Evolutionary conservation across 371 early-diverging fungal species (phyloP), one percentile per base, ranked within the genome.

Genomic region (Rhizopus stolonifer): DNA sequence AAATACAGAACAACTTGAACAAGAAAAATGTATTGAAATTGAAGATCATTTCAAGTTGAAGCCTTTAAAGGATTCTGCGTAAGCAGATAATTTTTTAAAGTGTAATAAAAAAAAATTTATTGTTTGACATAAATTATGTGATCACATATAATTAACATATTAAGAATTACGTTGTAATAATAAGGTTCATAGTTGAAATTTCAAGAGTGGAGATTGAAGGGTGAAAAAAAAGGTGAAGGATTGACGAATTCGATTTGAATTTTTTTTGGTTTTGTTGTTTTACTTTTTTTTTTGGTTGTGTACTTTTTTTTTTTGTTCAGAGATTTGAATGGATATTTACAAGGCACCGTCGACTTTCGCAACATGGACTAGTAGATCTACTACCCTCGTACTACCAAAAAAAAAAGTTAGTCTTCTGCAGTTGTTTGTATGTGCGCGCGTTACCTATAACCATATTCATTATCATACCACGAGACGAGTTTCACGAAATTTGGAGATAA

Each of bases 401-500:
- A 46, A 29, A 29, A 23, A 24, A 46, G 46, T 42, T 19, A 18
- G 74, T 72, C 77, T 29, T 2, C 7, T 13, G 11, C n/a, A 25
- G 14, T 25, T 24, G 15, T 45, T 11, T 74, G 72, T 79, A 33
- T 51, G 24, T 51, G 42, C 21, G 38, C 51, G 19, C 51, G 43
- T 25, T 51, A 40, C 26, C 54, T 94, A 86, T 99, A 99, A 64
- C 98, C 99, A 72, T 75, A 78, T 74, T 92, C 91, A 79, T 92
- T 92, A 71, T 91, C 91, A 74, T 93, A 99, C 98, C 99, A 99
- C 58, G 56, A 44, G 45, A 63, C 19, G 34, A 63, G 63, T 45
- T 99, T 99, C 80, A 99, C 95, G 79, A 99, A 99, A 58, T 86
- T 93, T 65, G 90, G 84, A 65, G 91, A 96, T 53, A 99, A 83